Percentiles rank a stretch among this genome's conserved stretches.
Evolutionary conservation across 2,329 filamentous ascomycete genomes (phyloP).

Genomic region (Bipolaris sorokiniana): DNA sequence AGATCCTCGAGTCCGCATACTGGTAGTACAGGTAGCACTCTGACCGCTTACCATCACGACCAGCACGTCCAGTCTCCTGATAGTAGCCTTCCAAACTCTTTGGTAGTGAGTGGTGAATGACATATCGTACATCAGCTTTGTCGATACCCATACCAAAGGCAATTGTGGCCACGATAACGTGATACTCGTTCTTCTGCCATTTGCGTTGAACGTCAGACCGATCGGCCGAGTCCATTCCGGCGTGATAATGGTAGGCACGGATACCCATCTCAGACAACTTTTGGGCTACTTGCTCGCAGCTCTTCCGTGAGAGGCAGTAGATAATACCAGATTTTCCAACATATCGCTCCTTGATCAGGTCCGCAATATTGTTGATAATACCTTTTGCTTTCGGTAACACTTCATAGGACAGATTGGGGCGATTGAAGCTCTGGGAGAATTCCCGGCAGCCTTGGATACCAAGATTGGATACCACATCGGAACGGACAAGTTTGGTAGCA

Average conservation of each 20-base stretch:
- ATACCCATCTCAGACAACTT: constrained; percentile 71
- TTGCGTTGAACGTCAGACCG: constrained; percentile 74
- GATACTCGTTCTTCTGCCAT: constrained; percentile 81
- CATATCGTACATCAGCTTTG: constrained; percentile 94
- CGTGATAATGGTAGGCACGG: constrained; percentile 84
- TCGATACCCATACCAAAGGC: constrained; percentile 99
- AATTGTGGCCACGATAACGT: constrained; percentile 96
- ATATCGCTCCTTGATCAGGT: constrained; percentile 75
- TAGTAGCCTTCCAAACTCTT: constrained; percentile 98
- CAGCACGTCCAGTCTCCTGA: constrained; percentile 94
- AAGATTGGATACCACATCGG: constrained; percentile 92
- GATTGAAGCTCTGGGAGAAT: constrained; percentile 93
- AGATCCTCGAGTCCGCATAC: constrained; percentile 74
- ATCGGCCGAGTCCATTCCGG: constrained; percentile 70
- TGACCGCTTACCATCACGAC: constrained; percentile 84
- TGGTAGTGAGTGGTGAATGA: constrained; percentile 89
- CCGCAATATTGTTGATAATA: constrained; percentile 62
- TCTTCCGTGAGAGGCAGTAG: constrained; percentile 86
- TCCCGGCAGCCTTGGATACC: constrained; percentile 77
- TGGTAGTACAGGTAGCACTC: constrained; percentile 90
- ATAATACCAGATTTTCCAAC: constrained; percentile 81
- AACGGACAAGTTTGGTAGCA: constrained; percentile 88
- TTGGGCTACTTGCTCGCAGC: constrained; percentile 78
- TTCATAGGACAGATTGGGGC: constrained; percentile 92
- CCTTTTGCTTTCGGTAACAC: constrained; percentile 73